Evolutionary conservation across 352 stramenopile species (phyloP), one percentile per base, ranked within the genome.

Genomic region (Saprolegnia parasitica): DNA sequence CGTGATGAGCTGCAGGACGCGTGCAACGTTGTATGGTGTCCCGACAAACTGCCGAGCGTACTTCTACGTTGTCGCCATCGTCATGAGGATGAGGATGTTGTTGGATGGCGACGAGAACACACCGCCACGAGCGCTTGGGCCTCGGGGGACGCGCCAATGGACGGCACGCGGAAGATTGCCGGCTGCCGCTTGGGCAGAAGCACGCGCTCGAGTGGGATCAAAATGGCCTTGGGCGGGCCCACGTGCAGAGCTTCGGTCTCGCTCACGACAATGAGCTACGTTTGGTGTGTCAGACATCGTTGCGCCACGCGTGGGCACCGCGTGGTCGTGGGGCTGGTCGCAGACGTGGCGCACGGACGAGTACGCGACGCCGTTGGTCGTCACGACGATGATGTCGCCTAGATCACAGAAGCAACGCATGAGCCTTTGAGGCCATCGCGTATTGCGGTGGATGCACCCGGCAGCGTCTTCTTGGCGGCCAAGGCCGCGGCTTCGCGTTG

Each of bases 321-420:
- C 58, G n/a, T 67, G 58, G 26, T 67, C 58, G 21, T 42, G 50
- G 11, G 58, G 58, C 23, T 67, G 58, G 18, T 67, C 37, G 40
- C 18, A 40, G 20, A 56, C 5, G 42, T 67, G 50, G 11, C 58
- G 58, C 21, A 40, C 39, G 9, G 58, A 55, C 35, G 58, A 67
- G 42, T 67, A 67, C 13, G 37, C 24, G n/a, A 67, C 37, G 21
- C 58, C 58, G 20, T 40, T 42, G 10, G 58, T 56, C 15, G 58
- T 67, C 10, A 67, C 58, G 24, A 67, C 37, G 40, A 67, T 67
- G 37, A 67, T 56, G 42, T 67, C 58, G n/a, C 58, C 58, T 67
- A 42, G 18, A 46, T 1, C 16, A 18, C 29, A n/a, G 15, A 16
- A 16, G 39, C 39, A 15, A 16, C 39, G 15, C 11, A 49, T 35